Base-by-base conservation (phyloP, 352 stramenopile genomes). In the Phytophthora capsici region DNA sequence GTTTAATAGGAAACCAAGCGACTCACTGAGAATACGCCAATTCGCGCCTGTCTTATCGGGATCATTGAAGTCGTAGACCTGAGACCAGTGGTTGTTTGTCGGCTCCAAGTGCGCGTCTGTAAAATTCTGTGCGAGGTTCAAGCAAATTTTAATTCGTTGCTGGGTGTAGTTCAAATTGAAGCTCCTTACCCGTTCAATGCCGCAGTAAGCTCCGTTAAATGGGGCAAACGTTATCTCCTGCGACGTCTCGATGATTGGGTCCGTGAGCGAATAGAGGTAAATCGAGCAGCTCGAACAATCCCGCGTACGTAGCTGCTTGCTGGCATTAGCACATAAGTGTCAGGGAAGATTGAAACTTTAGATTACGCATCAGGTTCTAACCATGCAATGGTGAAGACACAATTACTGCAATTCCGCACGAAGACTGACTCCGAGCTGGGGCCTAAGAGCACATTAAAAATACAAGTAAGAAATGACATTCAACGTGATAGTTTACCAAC, bases 51-150 rank as follows among this genome's bases (percentile, higher is more conserved):
- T 80, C 73, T 90, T 94, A 63, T 93, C 79, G 7, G 84, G 87
- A 65, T 97, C 91, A 65, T 97, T 97, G 61, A 98, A 98, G 64
- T 98, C 92, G 63, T 94, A 97, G 14, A 98, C 77, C 26, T 93
- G 82, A 37, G 84, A 91, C 91, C 91, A 98, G 55, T 95, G 86
- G 54, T 97, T 98, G 65, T 92, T 90, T 22, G 67, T 73, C n/a
- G 91, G 85, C 49, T 94, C 82, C 16, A 98, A 60, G 0, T 76
- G 75, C 3, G 90, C 90, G 12, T 85, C 71, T 0, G 40, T 17
- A 57, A 98, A 96, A 61, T 91, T 79, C 82, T 91, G 43, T 3
- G 34, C 13, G 8, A 34, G 7, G 9, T 34, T 0, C 10, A 12
- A 34, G 13, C 4, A 34, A 9, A 14, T 34, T 34, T 44, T 17